Conservation (phyloP, 331 rosid genomes). For the Arachis monticola region DNA sequence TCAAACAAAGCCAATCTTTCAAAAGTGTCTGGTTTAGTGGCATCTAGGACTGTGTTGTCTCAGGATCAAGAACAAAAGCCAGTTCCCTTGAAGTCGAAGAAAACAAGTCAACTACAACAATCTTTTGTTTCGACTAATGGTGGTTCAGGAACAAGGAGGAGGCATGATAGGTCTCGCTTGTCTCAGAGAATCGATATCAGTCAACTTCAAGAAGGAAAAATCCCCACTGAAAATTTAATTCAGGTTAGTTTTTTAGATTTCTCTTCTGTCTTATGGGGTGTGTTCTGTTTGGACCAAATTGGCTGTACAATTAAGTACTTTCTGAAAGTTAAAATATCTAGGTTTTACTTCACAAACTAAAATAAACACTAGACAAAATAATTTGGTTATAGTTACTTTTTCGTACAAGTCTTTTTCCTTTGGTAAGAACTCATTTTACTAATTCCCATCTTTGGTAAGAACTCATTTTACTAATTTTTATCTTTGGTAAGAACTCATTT, state of each 20-base stretch:
- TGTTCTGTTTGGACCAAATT: no score
- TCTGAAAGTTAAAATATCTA: no score
- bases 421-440: neutral
- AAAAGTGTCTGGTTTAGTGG: constrained; percentile 54
- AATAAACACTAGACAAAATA: no score
- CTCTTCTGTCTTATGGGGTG: neutral
- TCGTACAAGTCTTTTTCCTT: no score
- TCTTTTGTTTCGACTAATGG: constrained; percentile 50
- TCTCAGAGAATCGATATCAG: constrained; percentile 49
- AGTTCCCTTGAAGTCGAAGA: constrained; percentile 42
- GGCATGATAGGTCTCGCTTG: constrained; percentile 51
- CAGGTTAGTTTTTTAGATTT: constrained; percentile 52
- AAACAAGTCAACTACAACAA: constrained; percentile 41
- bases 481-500: neutral
- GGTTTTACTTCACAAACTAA: no score
- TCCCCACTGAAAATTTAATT: constrained; percentile 46
- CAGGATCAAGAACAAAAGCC: constrained; percentile 56
- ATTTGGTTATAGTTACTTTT: no score
- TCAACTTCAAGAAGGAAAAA: constrained; percentile 53
- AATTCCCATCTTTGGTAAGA: neutral
- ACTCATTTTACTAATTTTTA: no score
- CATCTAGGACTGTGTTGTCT: constrained; percentile 52
- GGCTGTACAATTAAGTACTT: no score
- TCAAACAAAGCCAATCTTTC: constrained; percentile 56
- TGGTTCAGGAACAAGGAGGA: constrained; percentile 50